phyloP scores from a whole-genome alignment of 2,329 filamentous ascomycete species.

The Cladophialophora immunda region DNA sequence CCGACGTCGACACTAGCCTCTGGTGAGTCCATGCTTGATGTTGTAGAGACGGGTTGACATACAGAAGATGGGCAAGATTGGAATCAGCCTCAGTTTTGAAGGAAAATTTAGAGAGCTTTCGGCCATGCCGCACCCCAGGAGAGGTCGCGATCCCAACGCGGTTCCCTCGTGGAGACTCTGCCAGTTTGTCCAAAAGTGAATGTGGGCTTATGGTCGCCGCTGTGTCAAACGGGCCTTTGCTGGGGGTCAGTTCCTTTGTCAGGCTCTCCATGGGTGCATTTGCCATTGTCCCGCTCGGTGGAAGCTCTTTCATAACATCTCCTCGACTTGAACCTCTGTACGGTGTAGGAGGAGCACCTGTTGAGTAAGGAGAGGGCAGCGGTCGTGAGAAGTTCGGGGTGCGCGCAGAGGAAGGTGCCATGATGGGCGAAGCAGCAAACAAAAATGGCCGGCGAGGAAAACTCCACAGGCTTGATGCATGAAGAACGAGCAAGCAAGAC shows the following conservation, averaged over 20 bases:
- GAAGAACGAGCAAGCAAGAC: neutral
- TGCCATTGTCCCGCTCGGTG: slow-evolving; percentile 21
- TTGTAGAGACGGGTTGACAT: neutral
- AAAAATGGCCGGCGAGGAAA: neutral
- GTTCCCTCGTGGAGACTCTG: slow-evolving; percentile 17
- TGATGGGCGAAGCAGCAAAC: slow-evolving; percentile 19
- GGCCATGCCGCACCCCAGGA: slow-evolving; percentile 18
- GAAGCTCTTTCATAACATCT: slow-evolving; percentile 15
- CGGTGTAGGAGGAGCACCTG: slow-evolving; percentile 12
- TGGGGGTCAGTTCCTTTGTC: slow-evolving; percentile 18
- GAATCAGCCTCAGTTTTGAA: slow-evolving; percentile 7
- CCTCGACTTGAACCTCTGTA: slow-evolving; percentile 16
- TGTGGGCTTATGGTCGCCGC: slow-evolving; percentile 10
- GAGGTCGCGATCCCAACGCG: slow-evolving; percentile 9
- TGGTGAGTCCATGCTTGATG: slow-evolving; percentile 27
- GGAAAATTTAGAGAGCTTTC: slow-evolving; percentile 15
- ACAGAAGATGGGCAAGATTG: slow-evolving; percentile 13
- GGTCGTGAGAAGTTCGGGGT: slow-evolving; percentile 37
- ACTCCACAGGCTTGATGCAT: neutral
- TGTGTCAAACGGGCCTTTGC: slow-evolving; percentile 22
- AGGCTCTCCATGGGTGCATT: slow-evolving; percentile 9
- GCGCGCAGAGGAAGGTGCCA: slow-evolving; percentile 26
- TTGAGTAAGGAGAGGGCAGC: slow-evolving; percentile 25
- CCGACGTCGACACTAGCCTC: slow-evolving; percentile 30
- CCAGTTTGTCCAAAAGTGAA: slow-evolving; percentile 17